phyloP scores from a whole-genome alignment of 495 filamentous ascomycete genomes.

The Daldinia grandis region DNA sequence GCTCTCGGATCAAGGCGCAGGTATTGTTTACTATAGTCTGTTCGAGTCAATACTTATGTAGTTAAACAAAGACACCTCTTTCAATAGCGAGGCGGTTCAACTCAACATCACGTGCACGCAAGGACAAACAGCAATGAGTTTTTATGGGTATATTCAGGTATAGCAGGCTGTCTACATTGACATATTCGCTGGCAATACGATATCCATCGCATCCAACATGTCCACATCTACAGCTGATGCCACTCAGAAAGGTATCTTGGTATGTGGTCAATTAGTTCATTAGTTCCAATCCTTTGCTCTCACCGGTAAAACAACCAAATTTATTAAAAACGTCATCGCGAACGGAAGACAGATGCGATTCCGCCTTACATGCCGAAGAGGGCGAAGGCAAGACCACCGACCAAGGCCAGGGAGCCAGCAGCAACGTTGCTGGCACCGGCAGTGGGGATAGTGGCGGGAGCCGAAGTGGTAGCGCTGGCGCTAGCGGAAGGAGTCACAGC shows the following conservation, averaged over 20 bases:
- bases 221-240: constrained; percentile 1
- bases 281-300: not conserved
- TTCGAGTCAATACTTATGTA: not conserved
- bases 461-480: constrained; percentile 26
- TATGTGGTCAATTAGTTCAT: constrained; percentile 12
- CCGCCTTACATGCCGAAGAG: constrained; percentile 52
- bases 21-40: not conserved
- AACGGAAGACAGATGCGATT: not conserved
- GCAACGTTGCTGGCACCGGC: constrained; percentile 44
- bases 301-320: constrained; percentile 1
- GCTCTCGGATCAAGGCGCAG: too few relatives aligned
- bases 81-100: not conserved
- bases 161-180: not conserved
- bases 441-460: constrained; percentile 32
- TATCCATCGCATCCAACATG: not conserved
- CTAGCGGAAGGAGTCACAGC: constrained; percentile 22
- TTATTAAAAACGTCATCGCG: not conserved
- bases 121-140: not conserved
- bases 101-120: not conserved
- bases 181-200: not conserved
- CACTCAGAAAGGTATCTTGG: constrained; percentile 2
- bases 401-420: constrained; percentile 49
- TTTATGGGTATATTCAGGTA: constrained; percentile 9
- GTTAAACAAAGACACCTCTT: not conserved
- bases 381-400: constrained; percentile 54